A percentile compares a stretch with the other conserved stretches of the same genome.
phyloP scores from a whole-genome alignment of 192 early-diverging fungal species.

The Linnemannia exigua region DNA sequence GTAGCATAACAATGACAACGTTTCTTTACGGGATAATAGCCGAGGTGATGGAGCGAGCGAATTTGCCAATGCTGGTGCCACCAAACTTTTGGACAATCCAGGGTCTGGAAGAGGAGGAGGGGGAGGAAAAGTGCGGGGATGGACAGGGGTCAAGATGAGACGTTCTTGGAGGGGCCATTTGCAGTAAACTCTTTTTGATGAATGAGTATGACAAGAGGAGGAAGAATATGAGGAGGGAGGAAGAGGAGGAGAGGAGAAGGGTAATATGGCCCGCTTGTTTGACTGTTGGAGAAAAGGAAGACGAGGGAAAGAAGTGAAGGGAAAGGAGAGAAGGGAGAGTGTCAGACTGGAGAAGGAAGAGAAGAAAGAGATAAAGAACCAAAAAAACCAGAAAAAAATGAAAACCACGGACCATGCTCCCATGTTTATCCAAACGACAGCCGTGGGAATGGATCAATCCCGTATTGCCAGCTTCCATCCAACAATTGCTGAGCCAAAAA shows the following conservation, averaged over 20 bases:
- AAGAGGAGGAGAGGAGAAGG: not conserved
- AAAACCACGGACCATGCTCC: not conserved
- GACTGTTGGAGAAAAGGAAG: too few relatives aligned
- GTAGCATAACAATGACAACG: constrained; percentile 36
- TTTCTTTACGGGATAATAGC: constrained; percentile 82
- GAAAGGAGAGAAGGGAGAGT: not conserved
- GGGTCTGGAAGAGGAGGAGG: constrained; percentile 39
- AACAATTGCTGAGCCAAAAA: too few relatives aligned
- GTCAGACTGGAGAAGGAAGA: too few relatives aligned
- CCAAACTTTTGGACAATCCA: constrained; percentile 95
- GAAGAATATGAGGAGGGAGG: not conserved
- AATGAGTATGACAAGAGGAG: not conserved
- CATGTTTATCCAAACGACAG: not conserved
- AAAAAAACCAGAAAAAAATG: not conserved
- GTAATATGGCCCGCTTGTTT: too few relatives aligned
- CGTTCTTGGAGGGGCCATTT: not conserved
- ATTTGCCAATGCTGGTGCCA: constrained; percentile 95
- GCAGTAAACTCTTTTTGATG: not conserved
- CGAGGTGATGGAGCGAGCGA: constrained; percentile 75
- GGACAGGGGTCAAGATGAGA: not conserved
- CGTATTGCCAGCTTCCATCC: too few relatives aligned
- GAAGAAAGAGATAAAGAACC: not conserved
- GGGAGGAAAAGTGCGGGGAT: not conserved
- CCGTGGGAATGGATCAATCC: too few relatives aligned
- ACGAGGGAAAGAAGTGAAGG: not conserved